Base-by-base conservation (phyloP, 2,329 filamentous ascomycete species). In the Aquanectria penicillioides region DNA sequence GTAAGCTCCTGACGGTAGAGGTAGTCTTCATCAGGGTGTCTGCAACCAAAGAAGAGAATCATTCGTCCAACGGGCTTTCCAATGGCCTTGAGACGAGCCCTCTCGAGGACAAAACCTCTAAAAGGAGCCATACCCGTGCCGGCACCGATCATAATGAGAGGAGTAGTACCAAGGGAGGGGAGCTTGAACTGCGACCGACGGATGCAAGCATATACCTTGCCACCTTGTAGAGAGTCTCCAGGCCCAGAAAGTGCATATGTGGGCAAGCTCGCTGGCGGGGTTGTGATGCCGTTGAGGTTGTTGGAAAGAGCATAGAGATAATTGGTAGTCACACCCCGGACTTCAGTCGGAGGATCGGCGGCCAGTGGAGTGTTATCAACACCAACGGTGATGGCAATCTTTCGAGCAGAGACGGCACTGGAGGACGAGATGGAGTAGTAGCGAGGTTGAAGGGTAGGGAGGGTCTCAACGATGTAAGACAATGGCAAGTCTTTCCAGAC, bases 381-480 rank as follows among this genome's bases (percentile, higher is more conserved):
- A 4, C 63, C 62, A 6, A 66, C 67, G 7, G 70, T 67, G 28
- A 71, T 70, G 34, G 68, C 48, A 31, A 70, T 59, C 10, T 48
- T 70, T 22, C 64, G 61, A 6, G 67, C 60, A 6, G 64, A 68
- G 6, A 71, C 63, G 22, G 78, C 73, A 12, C 76, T 78, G 7
- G 85, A 87, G 1, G 83, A 87, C 0, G 85, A 88, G 57, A 88
- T 88, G 6, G 83, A 86, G 70, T 89, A 89, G 60, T 86, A 85
- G 4, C 86, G 83, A 9, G 86, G 78, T 11, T 84, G 61, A 8
- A 67, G 38, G 0, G 80, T 78, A 1, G 84, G 82, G 1, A 88
- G 78, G 67, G 83, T 83, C 47, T 83, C 79, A 6, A 90, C 75
- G 69, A 88, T 84, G 43, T 82, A 79, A 1, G 80, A 78, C 5